Evolutionary conservation across 768 basidiomycete genomes (phyloP), one percentile per base, ranked within the genome.

Genomic region (Gautieria morchelliformis): DNA sequence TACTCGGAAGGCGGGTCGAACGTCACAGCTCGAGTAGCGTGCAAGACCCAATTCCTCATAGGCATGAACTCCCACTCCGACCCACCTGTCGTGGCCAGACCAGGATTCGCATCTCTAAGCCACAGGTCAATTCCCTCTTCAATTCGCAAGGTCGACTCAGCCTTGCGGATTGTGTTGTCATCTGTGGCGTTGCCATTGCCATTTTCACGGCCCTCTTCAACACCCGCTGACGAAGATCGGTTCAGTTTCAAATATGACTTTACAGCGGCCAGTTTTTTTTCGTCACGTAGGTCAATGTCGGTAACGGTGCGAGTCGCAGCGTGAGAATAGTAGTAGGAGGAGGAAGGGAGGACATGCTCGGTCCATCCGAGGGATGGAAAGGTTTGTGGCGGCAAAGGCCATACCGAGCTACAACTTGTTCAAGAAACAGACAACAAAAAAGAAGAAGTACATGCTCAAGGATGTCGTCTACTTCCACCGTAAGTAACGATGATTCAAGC

Each of bases 271-370:
- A 89, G 72, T 55, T 73, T 72, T 49, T 72, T 71, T 46, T 78
- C 64, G 49, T 70, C 72, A 45, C 85, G 78, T 49, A 91, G 69
- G 62, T 89, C 81, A 45, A 84, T 70, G 64, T 91, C 89, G 17
- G 87, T 86, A n/a, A 81, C 81, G 53, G 83, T 73, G 44, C 76
- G 79, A 39, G 76, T 68, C 12, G 75, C 78, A 4, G 80, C 78
- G 64, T 89, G 85, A 45, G 79, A 77, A 63, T 83, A 92, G 69
- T 92, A 92, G 37, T 78, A 71, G 4, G 78, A 70, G 10, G 80
- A 80, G 62, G 89, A 86, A 1, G 89, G 89, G n/a, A 92, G 79
- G 20, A 78, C 73, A 65, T 87, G 81, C 64, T 85, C 86, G 49
- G 79, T 73, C 89, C 89, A 91, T 4, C 89, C 89, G 19, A 83